A percentile compares a stretch with the other conserved stretches of the same genome.
These are phyloP conservation scores for Alternaria sp. DNA, from an alignment of 2,329 filamentous ascomycete species.

Conservation along the genomic window DNA sequence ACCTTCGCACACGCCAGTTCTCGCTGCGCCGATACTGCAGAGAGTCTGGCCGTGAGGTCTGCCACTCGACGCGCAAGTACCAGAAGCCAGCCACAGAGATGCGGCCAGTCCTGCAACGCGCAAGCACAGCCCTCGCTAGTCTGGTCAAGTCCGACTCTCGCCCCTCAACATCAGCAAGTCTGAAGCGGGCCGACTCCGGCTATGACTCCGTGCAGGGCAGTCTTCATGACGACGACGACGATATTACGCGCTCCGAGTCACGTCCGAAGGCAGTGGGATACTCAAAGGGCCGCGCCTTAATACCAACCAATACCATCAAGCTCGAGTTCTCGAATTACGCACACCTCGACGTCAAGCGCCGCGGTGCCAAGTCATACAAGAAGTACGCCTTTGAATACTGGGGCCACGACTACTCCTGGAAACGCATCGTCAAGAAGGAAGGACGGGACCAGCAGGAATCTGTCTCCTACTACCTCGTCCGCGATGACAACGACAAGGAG, in stretches of 20 bases:
- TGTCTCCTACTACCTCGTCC: conserved; percentile 80
- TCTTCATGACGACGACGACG: conserved; percentile 24
- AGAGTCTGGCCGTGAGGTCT: conserved; percentile 91
- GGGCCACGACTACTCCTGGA: conserved; percentile 86
- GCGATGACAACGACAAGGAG: conserved; percentile 65
- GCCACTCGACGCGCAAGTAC: conserved; percentile 78
- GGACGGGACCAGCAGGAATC: conserved; percentile 60
- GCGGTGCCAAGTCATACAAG: conserved; percentile 70
- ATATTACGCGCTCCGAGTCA: conserved; percentile 19
- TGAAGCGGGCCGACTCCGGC: conserved; percentile 65
- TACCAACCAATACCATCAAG: conserved; percentile 78
- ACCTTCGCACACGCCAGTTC: conserved; percentile 84
- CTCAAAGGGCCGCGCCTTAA: conserved; percentile 48
- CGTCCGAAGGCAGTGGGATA: conserved; percentile 44
- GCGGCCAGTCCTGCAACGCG: conserved; percentile 61
- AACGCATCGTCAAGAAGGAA: conserved; percentile 72
- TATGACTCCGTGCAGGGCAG: conserved; percentile 56
- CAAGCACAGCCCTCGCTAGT: conserved; percentile 64
- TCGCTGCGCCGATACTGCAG: conserved; percentile 90
- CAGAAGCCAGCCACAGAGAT: conserved; percentile 60
- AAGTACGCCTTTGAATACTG: conserved; percentile 94
- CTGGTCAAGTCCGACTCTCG: conserved; percentile 63
- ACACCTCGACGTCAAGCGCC: conserved; percentile 79
- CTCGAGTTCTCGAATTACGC: conserved; percentile 98
- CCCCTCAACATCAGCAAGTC: conserved; percentile 48